Base-by-base conservation (phyloP, 2,329 filamentous ascomycete species). In the Calonectria pseudoreteaudii region DNA sequence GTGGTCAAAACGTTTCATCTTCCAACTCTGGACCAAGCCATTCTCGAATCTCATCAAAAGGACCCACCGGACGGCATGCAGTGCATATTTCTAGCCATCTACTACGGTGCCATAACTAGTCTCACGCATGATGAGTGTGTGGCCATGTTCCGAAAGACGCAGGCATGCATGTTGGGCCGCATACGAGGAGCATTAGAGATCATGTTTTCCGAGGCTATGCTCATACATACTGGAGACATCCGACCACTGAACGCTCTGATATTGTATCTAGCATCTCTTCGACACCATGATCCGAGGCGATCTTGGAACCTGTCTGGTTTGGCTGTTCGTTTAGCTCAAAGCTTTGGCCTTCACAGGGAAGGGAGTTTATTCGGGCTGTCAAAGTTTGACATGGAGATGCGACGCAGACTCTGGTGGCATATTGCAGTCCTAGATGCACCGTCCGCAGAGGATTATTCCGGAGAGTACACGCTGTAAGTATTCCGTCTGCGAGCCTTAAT, bases 301-400 rank as follows among this genome's bases (percentile, higher is more conserved):
- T 72, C 70, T 31, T 72, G 70, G 70, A 72, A 66, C 6, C 34
- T 72, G 4, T 53, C 70, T 2, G 70, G 70, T 4, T n/a, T 72
- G 18, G 70, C 70, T 4, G 44, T 72, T 18, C 34, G 70, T 7
- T 20, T 72, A 20, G 70, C 70, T 3, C 70, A 72, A 47, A 72
- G 56, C 16, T 72, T 72, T 58, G 70, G 70, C 5, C 53, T 72
- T 10, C 70, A 72, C 31, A 58, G 70, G 41, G 70, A 72, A 28
- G 70, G 44, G n/a, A 72, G 66, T 41, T 72, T 72, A 11, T 65
- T 68, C 34, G 56, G 66, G 7, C 36, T 72, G 28, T 65, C 70
- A 6, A 68, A 65, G 41, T 71, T 62, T 18, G 41, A 71, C 18
- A 47, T 67, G 31, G 69, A 71, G 18, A 60, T 71, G 69, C 69